Conservation (phyloP, 2,329 filamentous ascomycete species). For the Penicillium brevicompactum region DNA sequence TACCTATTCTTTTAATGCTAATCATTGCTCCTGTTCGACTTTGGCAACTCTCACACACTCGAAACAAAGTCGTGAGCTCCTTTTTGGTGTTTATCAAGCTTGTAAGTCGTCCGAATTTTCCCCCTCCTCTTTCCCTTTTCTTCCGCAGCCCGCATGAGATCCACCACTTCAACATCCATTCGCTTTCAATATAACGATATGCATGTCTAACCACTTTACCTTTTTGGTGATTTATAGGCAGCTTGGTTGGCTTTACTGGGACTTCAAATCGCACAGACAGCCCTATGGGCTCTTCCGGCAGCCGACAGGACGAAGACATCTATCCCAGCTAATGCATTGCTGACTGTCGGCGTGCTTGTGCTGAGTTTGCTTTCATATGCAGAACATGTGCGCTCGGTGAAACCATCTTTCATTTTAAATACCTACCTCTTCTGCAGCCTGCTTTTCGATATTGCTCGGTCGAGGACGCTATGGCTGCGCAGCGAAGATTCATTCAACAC, state of each 20-base stretch:
- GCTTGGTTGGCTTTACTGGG: conserved; percentile 35
- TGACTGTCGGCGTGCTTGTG: conserved; percentile 29
- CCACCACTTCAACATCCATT: no score
- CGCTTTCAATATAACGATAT: neutral
- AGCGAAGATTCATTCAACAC: conserved; percentile 29
- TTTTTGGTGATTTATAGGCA: conserved; percentile 22
- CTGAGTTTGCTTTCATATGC: conserved; percentile 48
- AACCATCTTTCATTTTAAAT: conserved; percentile 52
- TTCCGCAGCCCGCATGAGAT: neutral
- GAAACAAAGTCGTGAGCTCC: conserved; percentile 38
- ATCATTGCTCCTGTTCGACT: conserved; percentile 38
- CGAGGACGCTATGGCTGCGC: conserved; percentile 49
- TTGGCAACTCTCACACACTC: conserved; percentile 36
- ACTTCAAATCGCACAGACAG: conserved; percentile 41
- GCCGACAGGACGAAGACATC: conserved; percentile 37
- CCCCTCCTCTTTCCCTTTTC: neutral
- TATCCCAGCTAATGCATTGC: conserved; percentile 35
- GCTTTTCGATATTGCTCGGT: conserved; percentile 49
- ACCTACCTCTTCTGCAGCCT: conserved; percentile 50
- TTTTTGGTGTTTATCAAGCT: conserved; percentile 35
- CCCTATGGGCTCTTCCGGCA: conserved; percentile 38
- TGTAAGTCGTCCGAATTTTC: conserved; percentile 29
- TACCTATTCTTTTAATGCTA: conserved; percentile 41
- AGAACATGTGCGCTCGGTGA: conserved; percentile 49
- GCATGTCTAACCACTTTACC: neutral